A percentile compares a stretch with the other conserved stretches of the same genome.
Evolutionary conservation across 495 filamentous ascomycete species (phyloP).

Genomic region (Poronia punctata): DNA sequence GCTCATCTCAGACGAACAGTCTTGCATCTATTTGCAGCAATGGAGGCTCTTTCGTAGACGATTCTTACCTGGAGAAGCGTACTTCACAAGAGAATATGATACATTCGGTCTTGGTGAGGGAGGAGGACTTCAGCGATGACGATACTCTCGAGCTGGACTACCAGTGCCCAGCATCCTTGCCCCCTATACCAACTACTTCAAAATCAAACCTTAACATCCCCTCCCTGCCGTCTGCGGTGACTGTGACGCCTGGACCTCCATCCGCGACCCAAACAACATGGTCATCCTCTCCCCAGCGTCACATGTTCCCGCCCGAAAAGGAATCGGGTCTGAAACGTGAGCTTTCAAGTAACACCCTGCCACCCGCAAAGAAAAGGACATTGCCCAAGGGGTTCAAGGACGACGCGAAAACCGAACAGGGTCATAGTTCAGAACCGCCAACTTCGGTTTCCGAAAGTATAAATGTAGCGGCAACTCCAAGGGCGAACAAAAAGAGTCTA

Average conservation of each 20-base stretch:
- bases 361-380: slow-evolving; percentile 24
- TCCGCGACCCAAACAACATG: slow-evolving; percentile 26
- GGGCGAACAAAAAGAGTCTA: slow-evolving; percentile 28
- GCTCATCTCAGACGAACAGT: slow-evolving; percentile 13
- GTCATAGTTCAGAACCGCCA: slow-evolving; percentile 24
- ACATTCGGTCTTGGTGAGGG: slow-evolving; percentile 43
- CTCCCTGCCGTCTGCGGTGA: no score
- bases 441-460: slow-evolving; percentile 31
- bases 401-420: slow-evolving; percentile 8
- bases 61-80: slow-evolving; percentile 16
- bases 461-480: slow-evolving; percentile 20
- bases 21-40: slow-evolving; percentile 34
- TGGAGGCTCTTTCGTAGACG: slow-evolving; percentile 38
- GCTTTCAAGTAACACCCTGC: slow-evolving; percentile 17
- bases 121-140: slow-evolving; percentile 66
- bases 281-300: slow-evolving; percentile 26
- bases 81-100: slow-evolving; percentile 8
- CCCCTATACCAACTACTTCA: slow-evolving; percentile 25
- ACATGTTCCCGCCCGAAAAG: slow-evolving; percentile 15
- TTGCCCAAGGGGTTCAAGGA: slow-evolving; percentile 22
- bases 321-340: slow-evolving; percentile 27
- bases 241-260: slow-evolving; percentile 10
- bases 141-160: slow-evolving; percentile 57
- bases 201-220: slow-evolving; percentile 12
- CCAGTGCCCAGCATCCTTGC: slow-evolving; percentile 38